Conservation (phyloP, 441 rosid species). For the Adansonia rubrostipa region DNA sequence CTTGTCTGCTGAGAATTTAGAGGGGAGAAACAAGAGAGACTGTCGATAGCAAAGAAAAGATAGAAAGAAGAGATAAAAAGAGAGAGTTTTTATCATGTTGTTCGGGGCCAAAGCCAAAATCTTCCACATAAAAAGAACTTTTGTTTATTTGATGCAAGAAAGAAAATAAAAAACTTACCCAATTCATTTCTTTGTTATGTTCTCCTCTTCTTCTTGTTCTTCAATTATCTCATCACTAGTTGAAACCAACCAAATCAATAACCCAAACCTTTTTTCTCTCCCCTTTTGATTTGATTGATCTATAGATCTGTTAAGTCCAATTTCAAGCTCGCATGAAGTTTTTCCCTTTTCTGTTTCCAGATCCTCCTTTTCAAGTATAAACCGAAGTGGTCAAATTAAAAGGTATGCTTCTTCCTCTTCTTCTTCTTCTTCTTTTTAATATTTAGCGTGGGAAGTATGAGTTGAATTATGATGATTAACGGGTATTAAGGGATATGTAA, state of each 20-base stretch:
- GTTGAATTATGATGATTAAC: slow-evolving; percentile 31
- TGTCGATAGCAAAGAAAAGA: neutral
- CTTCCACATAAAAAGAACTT: slow-evolving; percentile 15
- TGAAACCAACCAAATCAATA: slow-evolving; percentile 2
- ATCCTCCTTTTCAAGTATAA: slow-evolving; percentile 31
- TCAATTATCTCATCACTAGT: slow-evolving; percentile 25
- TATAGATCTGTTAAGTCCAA: slow-evolving; percentile 56
- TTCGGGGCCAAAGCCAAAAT: slow-evolving; percentile 25
- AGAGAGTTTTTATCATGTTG: slow-evolving; percentile 18
- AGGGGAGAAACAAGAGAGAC: slow-evolving; percentile 5
- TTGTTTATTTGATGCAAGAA: neutral
- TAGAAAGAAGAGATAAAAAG: neutral
- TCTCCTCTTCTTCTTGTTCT: slow-evolving; percentile 4
- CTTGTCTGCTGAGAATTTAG: slow-evolving; percentile 51
- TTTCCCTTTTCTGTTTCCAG: slow-evolving; percentile 26
- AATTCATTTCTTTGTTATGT: neutral
- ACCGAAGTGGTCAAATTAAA: slow-evolving; percentile 27
- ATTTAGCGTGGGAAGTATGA: slow-evolving; percentile 3
- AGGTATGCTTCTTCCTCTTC: slow-evolving; percentile 31
- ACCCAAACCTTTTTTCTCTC: slow-evolving; percentile 10
- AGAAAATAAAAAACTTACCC: neutral
- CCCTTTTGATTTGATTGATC: slow-evolving; percentile 43
- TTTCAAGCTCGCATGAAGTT: slow-evolving; percentile 30
- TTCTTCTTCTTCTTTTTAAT: neutral
- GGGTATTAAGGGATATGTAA: slow-evolving; percentile 22